A percentile compares a stretch with the other conserved stretches of the same genome.
Evolutionary conservation across 805 yeast species (phyloP).

Genomic region (Spencermartinsiella europaea): DNA sequence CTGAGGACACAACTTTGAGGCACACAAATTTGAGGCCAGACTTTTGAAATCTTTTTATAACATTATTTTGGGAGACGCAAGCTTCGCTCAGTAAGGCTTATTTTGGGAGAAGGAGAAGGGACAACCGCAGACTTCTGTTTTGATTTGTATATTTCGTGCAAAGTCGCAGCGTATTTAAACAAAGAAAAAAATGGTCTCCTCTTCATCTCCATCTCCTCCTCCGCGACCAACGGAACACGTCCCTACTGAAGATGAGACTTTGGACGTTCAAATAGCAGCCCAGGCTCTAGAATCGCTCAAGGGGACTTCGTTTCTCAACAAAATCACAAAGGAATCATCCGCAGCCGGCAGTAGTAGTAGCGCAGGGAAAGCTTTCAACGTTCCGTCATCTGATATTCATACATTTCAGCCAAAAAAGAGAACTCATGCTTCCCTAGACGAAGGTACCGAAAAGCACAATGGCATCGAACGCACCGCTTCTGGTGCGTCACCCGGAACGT

Average conservation of each 20-base stretch:
- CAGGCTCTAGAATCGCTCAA: conserved; percentile 26
- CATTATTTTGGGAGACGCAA: too few species aligned
- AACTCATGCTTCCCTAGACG: conserved; percentile 42
- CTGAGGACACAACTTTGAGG: too few species aligned
- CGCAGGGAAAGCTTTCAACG: conserved; percentile 31
- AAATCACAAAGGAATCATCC: conserved; percentile 18
- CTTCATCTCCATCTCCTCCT: background rate
- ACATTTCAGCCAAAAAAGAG: conserved; percentile 33
- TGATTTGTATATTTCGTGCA: too few species aligned
- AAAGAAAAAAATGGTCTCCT: too few species aligned
- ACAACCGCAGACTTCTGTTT: too few species aligned
- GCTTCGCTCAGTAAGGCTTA: too few species aligned
- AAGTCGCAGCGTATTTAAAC: too few species aligned
- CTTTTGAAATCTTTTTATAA: too few species aligned
- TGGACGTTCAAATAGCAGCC: conserved; percentile 24
- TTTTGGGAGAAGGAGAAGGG: too few species aligned
- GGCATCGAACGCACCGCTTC: background rate
- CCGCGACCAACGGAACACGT: background rate
- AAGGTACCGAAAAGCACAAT: conserved; percentile 6
- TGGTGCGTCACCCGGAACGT: background rate
- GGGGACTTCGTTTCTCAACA: conserved; percentile 13
- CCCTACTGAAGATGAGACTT: conserved; percentile 3
- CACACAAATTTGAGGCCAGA: too few species aligned
- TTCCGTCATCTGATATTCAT: conserved; percentile 39
- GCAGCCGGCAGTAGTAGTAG: conserved; percentile 21